Percentiles rank a stretch among this genome's conserved stretches.
Evolutionary conservation across 2,329 filamentous ascomycete species (phyloP).

Genomic region (Nigrospora osmanthi): DNA sequence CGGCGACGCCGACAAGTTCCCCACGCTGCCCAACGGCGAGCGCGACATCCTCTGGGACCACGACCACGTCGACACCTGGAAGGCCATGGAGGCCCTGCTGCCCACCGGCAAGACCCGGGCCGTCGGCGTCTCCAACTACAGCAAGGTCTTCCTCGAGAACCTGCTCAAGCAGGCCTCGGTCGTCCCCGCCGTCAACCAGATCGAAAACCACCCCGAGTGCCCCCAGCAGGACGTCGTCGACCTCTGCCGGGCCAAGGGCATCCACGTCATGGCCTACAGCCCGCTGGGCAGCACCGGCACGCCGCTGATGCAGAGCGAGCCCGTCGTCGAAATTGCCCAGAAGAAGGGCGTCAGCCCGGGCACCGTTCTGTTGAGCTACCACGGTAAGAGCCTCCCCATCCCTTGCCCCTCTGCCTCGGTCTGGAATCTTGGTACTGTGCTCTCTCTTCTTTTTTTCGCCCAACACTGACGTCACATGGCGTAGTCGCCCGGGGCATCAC

Average conservation of each 20-base stretch:
- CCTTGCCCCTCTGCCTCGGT: not conserved
- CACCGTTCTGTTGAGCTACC: constrained; percentile 62
- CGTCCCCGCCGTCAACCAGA: constrained; percentile 62
- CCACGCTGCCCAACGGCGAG: constrained; percentile 63
- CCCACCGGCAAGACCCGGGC: constrained; percentile 47
- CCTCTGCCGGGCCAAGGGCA: constrained; percentile 58
- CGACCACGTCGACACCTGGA: constrained; percentile 72
- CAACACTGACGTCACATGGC: not conserved
- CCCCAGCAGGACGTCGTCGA: constrained; percentile 67
- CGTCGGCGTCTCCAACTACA: constrained; percentile 53
- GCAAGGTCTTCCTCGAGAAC: constrained; percentile 45
- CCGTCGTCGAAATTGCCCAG: constrained; percentile 55
- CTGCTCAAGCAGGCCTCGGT: constrained; percentile 43
- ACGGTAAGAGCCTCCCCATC: constrained; percentile 40
- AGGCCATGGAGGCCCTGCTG: constrained; percentile 62
- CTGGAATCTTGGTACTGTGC: not conserved
- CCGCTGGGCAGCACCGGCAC: constrained; percentile 58
- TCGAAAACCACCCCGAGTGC: constrained; percentile 65
- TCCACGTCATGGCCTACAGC: constrained; percentile 66
- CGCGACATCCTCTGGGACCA: constrained; percentile 64
- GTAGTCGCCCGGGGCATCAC: constrained; percentile 60
- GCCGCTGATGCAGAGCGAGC: constrained; percentile 56
- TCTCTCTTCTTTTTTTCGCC: not conserved
- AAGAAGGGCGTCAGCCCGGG: constrained; percentile 54
- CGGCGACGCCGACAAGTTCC: constrained; percentile 67